Conservation (phyloP, 768 basidiomycete species). For the Suillus alpinus region DNA sequence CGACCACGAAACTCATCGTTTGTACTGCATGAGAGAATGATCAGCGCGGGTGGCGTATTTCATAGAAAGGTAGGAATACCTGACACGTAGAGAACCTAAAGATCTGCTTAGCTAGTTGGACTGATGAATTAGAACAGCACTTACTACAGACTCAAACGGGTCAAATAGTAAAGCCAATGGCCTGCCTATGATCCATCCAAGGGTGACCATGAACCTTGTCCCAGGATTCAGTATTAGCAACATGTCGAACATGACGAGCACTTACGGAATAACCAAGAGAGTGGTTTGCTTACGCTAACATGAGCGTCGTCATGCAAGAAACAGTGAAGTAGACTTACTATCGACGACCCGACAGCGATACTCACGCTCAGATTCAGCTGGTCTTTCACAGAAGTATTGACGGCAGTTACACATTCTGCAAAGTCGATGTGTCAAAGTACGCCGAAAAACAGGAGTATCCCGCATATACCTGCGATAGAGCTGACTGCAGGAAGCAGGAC, state of each 20-base stretch:
- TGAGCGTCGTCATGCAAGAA: neutral
- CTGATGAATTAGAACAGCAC: constrained; percentile 13
- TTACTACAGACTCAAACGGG: constrained; percentile 78
- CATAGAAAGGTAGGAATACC: constrained; percentile 34
- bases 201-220: constrained; percentile 61
- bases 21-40: constrained; percentile 48
- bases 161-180: constrained; percentile 83
- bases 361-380: constrained; percentile 82
- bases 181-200: constrained; percentile 83
- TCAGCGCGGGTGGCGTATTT: constrained; percentile 2
- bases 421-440: neutral
- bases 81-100: constrained; percentile 35
- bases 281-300: constrained; percentile 62
- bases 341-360: constrained; percentile 78
- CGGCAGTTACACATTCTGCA: constrained; percentile 82
- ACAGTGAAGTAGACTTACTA: constrained; percentile 42
- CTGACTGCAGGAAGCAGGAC: constrained; percentile 86
- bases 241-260: constrained; percentile 5
- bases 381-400: constrained; percentile 84
- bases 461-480: constrained; percentile 67
- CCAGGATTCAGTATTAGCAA: neutral
- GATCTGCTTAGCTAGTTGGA: constrained; percentile 10
- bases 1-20: constrained; percentile 78
- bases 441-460: neutral
- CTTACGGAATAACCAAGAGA: constrained; percentile 81